A percentile compares a stretch with the other conserved stretches of the same genome.
Evolutionary conservation across 2,329 filamentous ascomycete species (phyloP).

Genomic region (Mycosphaerella sp.): DNA sequence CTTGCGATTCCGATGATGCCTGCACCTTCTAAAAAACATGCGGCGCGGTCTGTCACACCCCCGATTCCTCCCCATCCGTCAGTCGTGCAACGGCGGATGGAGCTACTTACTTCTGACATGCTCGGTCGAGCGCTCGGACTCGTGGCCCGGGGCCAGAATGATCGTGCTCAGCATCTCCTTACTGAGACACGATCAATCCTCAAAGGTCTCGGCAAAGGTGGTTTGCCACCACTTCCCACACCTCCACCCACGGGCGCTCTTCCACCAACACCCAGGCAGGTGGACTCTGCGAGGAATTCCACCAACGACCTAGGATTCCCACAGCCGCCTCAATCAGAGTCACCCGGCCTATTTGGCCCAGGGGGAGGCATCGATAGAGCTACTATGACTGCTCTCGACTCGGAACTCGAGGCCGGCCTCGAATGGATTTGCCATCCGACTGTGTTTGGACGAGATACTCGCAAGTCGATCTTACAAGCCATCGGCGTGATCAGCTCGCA

Average conservation of each 20-base stretch:
- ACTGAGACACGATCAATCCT: slow-evolving; percentile 92
- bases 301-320: slow-evolving; percentile 20
- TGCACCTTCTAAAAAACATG: slow-evolving; percentile 35
- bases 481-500: slow-evolving; percentile 96
- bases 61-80: slow-evolving; percentile 92
- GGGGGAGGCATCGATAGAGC: slow-evolving; percentile 67
- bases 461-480: slow-evolving; percentile 91
- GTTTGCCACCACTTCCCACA: slow-evolving; percentile 74
- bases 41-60: slow-evolving; percentile 50
- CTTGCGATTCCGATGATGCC: slow-evolving; percentile 95
- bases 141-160: slow-evolving; percentile 85
- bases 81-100: slow-evolving; percentile 95
- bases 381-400: slow-evolving; percentile 80
- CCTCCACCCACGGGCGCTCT: slow-evolving; percentile 45
- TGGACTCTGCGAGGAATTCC: slow-evolving; percentile 13
- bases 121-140: slow-evolving; percentile 84
- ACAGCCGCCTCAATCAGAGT: slow-evolving; percentile 17
- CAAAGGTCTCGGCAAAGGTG: slow-evolving; percentile 91
- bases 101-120: slow-evolving; percentile 96
- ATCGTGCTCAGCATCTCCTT: slow-evolving; percentile 84
- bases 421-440: slow-evolving; percentile 98
- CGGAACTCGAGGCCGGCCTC: slow-evolving; percentile 80
- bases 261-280: slow-evolving; percentile 32
- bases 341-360: slow-evolving; percentile 47
- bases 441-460: slow-evolving; percentile 85